These are phyloP conservation scores for Solanum virginianum DNA, from an alignment of 257 asterid species.

Conservation along the genomic window DNA sequence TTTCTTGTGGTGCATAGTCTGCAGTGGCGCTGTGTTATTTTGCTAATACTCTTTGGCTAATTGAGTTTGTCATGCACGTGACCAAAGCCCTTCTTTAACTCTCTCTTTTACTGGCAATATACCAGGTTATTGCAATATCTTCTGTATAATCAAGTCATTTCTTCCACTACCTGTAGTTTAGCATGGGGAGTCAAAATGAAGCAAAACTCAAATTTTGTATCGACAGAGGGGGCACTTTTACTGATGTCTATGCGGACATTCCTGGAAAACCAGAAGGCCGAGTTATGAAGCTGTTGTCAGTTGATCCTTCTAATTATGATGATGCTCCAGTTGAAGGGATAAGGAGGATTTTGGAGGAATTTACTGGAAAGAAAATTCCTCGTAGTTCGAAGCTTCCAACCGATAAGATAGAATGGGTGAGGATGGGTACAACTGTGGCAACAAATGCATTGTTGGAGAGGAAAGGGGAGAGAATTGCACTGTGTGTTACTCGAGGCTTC, in stretches of 20 bases:
- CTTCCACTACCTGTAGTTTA: background rate
- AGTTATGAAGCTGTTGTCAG: conserved; percentile 85
- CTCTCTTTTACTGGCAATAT: background rate
- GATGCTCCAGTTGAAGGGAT: conserved; percentile 99
- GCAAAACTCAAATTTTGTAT: conserved; percentile 78
- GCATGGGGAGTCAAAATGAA: conserved; percentile 45
- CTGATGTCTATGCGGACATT: conserved; percentile 93
- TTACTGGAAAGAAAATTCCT: conserved; percentile 55
- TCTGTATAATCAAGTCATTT: background rate
- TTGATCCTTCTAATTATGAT: conserved; percentile 86
- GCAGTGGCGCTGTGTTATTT: background rate
- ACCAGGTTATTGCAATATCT: background rate
- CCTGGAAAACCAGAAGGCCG: conserved; percentile 80
- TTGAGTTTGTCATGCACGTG: background rate
- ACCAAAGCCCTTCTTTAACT: background rate
- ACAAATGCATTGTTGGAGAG: conserved; percentile 90
- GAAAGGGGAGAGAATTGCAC: conserved; percentile 88
- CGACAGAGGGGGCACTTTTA: conserved; percentile 96
- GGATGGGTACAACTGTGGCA: conserved; percentile 99
- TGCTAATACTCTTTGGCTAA: background rate
- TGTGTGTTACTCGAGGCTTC: conserved; percentile 81
- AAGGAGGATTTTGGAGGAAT: conserved; percentile 83
- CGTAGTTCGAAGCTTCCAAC: conserved; percentile 79
- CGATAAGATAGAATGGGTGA: conserved; percentile 88
- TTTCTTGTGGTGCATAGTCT: background rate